Evolutionary conservation across 306 rosid species (phyloP).

Genomic region (Glycine soja): DNA sequence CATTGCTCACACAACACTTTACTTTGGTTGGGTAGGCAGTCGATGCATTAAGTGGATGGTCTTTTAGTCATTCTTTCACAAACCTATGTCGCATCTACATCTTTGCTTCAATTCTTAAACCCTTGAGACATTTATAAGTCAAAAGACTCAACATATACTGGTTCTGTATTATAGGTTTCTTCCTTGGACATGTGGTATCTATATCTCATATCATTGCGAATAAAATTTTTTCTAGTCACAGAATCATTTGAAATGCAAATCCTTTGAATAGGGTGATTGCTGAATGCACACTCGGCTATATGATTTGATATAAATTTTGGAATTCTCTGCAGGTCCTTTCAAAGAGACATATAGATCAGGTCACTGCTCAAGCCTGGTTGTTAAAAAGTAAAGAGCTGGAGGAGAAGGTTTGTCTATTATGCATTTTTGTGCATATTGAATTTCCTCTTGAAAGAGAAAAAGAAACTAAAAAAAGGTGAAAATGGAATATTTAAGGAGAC

Average conservation of each 20-base stretch:
- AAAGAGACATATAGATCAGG: constrained; percentile 76
- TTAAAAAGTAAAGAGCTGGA: constrained; percentile 71
- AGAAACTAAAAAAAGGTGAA: not conserved
- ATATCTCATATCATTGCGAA: not conserved
- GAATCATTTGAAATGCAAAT: constrained; percentile 12
- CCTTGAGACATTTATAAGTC: not conserved
- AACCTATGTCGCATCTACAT: not conserved
- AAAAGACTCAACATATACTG: not conserved
- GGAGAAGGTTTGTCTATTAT: constrained; percentile 71
- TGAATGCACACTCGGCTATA: constrained; percentile 32
- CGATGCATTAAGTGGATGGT: not conserved
- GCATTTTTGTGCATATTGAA: constrained; percentile 8
- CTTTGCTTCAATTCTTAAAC: constrained; percentile 8
- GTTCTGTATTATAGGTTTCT: constrained; percentile 20
- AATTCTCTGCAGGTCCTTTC: constrained; percentile 74
- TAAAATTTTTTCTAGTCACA: not conserved
- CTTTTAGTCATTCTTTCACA: constrained; percentile 4
- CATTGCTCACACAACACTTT: constrained; percentile 1
- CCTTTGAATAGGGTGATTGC: constrained; percentile 21
- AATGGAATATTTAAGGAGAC: constrained; percentile 8
- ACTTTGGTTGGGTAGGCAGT: constrained; percentile 11
- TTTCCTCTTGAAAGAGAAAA: constrained; percentile 4
- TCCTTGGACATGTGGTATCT: not conserved
- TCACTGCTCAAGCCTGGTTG: constrained; percentile 85
- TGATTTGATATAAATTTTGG: constrained; percentile 33